Percentiles rank a stretch among this genome's conserved stretches.
Conservation (phyloP, 371 early-diverging fungal genomes). For the Lichtheimia ornata region DNA sequence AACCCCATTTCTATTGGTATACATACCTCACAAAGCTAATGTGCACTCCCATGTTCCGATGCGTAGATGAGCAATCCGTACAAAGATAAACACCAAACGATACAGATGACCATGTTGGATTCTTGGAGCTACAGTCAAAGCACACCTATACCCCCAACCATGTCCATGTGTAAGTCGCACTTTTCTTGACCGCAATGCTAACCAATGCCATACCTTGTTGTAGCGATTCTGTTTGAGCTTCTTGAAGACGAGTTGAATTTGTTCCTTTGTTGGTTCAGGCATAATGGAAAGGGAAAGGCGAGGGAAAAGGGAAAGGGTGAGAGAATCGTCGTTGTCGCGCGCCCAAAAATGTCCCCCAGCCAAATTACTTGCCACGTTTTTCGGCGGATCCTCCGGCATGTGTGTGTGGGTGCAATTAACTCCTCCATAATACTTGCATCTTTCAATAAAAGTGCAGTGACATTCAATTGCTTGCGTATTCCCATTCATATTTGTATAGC, state of each 20-base stretch:
- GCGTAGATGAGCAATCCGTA: constrained; percentile 95
- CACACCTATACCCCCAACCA: constrained; percentile 68
- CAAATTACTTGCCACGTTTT: too few species aligned
- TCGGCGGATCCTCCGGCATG: too few species aligned
- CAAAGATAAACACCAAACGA: constrained; percentile 98
- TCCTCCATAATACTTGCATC: too few species aligned
- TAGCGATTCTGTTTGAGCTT: constrained; percentile 75
- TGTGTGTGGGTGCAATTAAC: too few species aligned
- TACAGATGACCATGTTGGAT: constrained; percentile 97
- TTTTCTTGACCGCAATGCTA: too few species aligned
- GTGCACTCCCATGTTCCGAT: constrained; percentile 94
- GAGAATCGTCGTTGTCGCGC: too few species aligned
- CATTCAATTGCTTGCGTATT: too few species aligned
- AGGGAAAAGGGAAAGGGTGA: background rate
- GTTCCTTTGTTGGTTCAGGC: constrained; percentile 73
- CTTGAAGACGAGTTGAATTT: constrained; percentile 79
- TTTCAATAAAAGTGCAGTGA: too few species aligned
- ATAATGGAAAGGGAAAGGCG: constrained; percentile 10
- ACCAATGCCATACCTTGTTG: constrained; percentile 65
- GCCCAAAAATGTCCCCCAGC: too few species aligned
- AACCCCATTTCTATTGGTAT: too few species aligned
- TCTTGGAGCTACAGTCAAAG: constrained; percentile 96
- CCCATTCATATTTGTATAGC: too few species aligned
- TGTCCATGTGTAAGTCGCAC: too few species aligned
- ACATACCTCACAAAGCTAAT: constrained; percentile 93